phyloP scores from a whole-genome alignment of 23 red algal species.

The Pyropia haitanensis region DNA sequence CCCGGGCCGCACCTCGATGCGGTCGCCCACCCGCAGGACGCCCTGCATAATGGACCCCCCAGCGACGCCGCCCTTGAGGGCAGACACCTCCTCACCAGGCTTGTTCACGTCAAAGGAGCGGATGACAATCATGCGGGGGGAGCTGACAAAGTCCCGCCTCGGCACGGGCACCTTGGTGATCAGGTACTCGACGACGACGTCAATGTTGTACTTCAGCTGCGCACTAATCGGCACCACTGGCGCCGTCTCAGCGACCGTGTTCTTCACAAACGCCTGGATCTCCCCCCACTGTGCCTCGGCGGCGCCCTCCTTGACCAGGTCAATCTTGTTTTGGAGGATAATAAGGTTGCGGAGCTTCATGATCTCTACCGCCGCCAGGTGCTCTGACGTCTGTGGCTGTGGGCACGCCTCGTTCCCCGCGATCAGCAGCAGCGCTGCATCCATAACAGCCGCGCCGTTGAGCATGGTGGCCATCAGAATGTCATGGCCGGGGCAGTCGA shows the following conservation, averaged over 20 bases:
- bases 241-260: conserved; percentile 74
- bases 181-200: conserved; percentile 98
- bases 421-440: conserved; percentile 93
- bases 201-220: conserved; percentile 98
- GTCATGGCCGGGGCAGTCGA: conserved; percentile 99
- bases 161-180: conserved; percentile 95
- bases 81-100: conserved; percentile 91
- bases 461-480: conserved; percentile 99
- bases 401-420: conserved; percentile 96
- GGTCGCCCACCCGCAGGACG: conserved; percentile 83
- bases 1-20: conserved; percentile 91
- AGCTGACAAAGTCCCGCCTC: conserved; percentile 62
- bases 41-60: conserved; percentile 98
- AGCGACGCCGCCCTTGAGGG: conserved; percentile 89
- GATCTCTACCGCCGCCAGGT: conserved; percentile 95
- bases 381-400: conserved; percentile 97
- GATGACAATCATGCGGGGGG: conserved; percentile 95
- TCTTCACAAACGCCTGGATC: conserved; percentile 83
- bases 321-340: conserved; percentile 99
- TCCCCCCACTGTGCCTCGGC: conserved; percentile 86
- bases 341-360: conserved; percentile 95
- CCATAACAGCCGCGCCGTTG: conserved; percentile 96
- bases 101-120: conserved; percentile 99
- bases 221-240: conserved; percentile 96
- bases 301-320: conserved; percentile 83